Conservation (phyloP, 208 protist species). For the Strigomonas culicis region DNA sequence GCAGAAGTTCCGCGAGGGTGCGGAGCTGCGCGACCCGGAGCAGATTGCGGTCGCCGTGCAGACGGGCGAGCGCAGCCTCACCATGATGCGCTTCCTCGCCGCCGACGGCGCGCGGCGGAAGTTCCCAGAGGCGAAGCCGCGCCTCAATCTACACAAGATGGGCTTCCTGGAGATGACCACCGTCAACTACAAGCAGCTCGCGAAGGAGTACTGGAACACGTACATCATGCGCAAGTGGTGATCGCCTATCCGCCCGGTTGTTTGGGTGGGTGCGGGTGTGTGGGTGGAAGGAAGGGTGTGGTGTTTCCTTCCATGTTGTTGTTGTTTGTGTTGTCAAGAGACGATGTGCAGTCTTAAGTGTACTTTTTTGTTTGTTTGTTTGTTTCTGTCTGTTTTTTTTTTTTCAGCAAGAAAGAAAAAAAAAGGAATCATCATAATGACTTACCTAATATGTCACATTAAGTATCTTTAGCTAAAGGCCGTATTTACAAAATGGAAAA, state of each 20-base stretch:
- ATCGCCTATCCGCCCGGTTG: neutral
- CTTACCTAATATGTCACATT: no score
- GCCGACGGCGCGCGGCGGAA: slow-evolving; percentile 77
- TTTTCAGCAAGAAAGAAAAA: slow-evolving; percentile 1
- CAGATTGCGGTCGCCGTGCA: slow-evolving; percentile 82
- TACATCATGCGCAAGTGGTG: slow-evolving; percentile 85
- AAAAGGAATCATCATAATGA: no score
- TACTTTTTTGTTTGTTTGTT: slow-evolving; percentile 8
- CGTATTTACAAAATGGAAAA: no score
- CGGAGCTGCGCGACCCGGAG: slow-evolving; percentile 71
- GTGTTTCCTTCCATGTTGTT: slow-evolving; percentile 14
- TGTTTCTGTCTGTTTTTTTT: neutral
- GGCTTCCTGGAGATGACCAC: slow-evolving; percentile 84
- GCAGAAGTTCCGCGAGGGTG: slow-evolving; percentile 81
- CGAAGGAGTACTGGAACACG: slow-evolving; percentile 89
- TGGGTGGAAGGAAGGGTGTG: no score
- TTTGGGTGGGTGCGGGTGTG: no score
- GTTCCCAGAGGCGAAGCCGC: slow-evolving; percentile 79
- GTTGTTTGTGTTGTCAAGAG: no score
- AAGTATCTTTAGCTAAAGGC: no score
- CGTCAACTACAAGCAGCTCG: slow-evolving; percentile 87
- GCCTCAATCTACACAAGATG: slow-evolving; percentile 85
- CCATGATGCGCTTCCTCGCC: slow-evolving; percentile 82
- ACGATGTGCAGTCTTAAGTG: no score
- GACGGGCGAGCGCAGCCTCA: slow-evolving; percentile 75